phyloP scores from a whole-genome alignment of 139 green algal genomes.

The Tetraselmis chui region DNA sequence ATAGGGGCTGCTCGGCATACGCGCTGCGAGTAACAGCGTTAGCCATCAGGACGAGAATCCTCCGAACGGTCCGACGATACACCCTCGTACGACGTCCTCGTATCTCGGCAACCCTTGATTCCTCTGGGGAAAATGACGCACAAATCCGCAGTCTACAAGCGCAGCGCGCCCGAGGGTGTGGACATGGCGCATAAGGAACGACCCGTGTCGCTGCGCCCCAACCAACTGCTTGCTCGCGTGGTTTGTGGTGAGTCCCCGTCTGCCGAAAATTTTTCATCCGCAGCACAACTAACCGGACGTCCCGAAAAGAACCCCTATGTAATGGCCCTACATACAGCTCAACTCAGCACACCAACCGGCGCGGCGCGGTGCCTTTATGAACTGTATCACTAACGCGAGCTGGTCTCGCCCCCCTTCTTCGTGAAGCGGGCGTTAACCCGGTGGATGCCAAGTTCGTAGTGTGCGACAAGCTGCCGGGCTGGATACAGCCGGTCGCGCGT shows the following conservation, averaged over 20 bases:
- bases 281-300: background rate
- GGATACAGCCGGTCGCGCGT: background rate
- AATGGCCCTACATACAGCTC: no score
- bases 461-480: slow-evolving; percentile 15
- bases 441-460: slow-evolving; percentile 20
- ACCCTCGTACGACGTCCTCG: no score
- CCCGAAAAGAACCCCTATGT: no score
- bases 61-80: no score
- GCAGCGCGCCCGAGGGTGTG: background rate
- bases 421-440: slow-evolving; percentile 13
- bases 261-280: background rate
- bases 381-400: background rate
- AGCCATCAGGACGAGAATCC: no score
- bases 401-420: background rate
- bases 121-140: no score
- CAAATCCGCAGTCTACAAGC: background rate
- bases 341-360: no score
- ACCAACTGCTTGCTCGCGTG: background rate
- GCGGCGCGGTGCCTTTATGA: no score
- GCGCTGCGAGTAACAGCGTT: no score
- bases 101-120: no score
- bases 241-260: background rate
- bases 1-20: no score
- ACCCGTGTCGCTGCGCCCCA: background rate
- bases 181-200: background rate